phyloP scores from a whole-genome alignment of 345 rosid genomes.

The Excoecaria cochinchinensis region DNA sequence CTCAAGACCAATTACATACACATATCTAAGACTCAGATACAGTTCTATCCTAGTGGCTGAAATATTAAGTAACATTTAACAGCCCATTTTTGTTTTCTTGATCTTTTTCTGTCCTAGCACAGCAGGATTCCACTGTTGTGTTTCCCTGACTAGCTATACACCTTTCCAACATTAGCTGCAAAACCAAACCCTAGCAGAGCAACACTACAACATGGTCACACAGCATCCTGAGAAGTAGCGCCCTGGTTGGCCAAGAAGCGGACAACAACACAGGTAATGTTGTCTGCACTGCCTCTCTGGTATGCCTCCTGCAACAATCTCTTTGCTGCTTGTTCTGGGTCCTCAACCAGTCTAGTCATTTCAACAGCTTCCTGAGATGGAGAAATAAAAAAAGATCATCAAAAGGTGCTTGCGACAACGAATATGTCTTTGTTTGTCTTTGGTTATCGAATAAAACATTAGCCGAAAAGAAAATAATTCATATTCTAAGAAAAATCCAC shows the following conservation, averaged over 20 bases:
- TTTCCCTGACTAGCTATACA: slow-evolving; percentile 24
- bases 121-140: slow-evolving; percentile 9
- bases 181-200: slow-evolving; percentile 3
- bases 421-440: not conserved
- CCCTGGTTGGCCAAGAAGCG: slow-evolving; percentile 67
- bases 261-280: slow-evolving; percentile 91
- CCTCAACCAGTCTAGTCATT: slow-evolving; percentile 70
- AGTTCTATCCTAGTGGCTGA: slow-evolving; percentile 29
- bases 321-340: slow-evolving; percentile 89
- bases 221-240: slow-evolving; percentile 31
- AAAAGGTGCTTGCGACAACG: slow-evolving; percentile 12
- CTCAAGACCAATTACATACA: slow-evolving; percentile 18
- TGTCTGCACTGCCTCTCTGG: slow-evolving; percentile 97
- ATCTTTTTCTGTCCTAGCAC: slow-evolving; percentile 15
- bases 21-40: slow-evolving; percentile 19
- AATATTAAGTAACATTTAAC: slow-evolving; percentile 14
- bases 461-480: not conserved
- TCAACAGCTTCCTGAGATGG: slow-evolving; percentile 77
- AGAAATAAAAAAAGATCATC: not conserved
- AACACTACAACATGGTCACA: slow-evolving; percentile 15
- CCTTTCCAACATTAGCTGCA: slow-evolving; percentile 10
- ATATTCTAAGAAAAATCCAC: not conserved
- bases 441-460: not conserved
- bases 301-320: slow-evolving; percentile 84
- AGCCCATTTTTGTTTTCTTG: slow-evolving; percentile 9